Evolutionary conservation across 225 moss, liverwort and hornwort species (phyloP).

Genomic region (Pseudoscleropodium purum): DNA sequence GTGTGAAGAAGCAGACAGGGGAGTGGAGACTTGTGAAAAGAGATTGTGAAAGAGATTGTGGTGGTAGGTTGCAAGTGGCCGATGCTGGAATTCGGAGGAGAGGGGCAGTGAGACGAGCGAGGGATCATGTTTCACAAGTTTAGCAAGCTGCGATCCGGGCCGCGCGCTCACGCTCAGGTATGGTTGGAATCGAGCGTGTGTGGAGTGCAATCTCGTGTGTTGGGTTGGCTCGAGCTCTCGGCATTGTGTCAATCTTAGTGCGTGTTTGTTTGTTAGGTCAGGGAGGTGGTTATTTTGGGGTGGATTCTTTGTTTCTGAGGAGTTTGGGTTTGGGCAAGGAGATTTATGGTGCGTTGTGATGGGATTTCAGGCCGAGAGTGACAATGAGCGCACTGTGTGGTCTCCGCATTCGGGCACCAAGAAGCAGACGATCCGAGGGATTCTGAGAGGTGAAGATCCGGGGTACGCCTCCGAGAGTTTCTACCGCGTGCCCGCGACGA

Average conservation of each 20-base stretch:
- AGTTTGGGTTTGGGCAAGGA: neutral
- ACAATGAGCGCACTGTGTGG: neutral
- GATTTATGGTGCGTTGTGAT: neutral
- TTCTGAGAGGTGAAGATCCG: neutral
- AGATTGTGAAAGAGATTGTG: neutral
- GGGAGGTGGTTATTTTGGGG: neutral
- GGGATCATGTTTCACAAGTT: slow-evolving; percentile 24
- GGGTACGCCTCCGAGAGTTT: neutral
- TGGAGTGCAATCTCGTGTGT: too few relatives aligned
- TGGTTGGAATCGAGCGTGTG: neutral
- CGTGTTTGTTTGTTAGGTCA: neutral
- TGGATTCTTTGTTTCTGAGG: too few relatives aligned
- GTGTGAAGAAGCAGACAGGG: neutral
- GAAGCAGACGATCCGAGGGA: neutral
- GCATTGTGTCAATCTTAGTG: neutral
- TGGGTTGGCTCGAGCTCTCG: neutral
- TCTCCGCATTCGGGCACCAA: neutral
- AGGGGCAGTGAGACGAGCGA: neutral
- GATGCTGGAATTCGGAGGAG: neutral
- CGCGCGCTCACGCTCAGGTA: slow-evolving; percentile 7
- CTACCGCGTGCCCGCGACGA: neutral
- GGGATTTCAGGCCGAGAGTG: slow-evolving; percentile 13
- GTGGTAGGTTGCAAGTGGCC: neutral
- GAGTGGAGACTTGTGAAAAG: neutral
- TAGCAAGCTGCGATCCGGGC: slow-evolving; percentile 6